Evolutionary conservation across 2,329 filamentous ascomycete species (phyloP).

Genomic region (Alternaria ventricosa): DNA sequence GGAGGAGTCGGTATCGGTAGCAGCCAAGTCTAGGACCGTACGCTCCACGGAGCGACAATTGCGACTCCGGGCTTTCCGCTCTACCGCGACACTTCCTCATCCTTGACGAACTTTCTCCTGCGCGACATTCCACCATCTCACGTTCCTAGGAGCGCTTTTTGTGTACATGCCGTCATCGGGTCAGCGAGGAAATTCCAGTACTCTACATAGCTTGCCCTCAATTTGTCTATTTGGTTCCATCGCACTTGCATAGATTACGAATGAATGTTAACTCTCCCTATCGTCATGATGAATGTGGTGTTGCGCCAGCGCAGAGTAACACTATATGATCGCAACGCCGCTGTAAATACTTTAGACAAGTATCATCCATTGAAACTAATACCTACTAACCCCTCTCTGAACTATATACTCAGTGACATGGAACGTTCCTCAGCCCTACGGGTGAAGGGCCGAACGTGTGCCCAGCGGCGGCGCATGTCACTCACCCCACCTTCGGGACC

Average conservation of each 20-base stretch:
- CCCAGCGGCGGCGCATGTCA: slow-evolving; percentile 15
- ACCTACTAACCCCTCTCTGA: background rate
- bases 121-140: slow-evolving; percentile 1
- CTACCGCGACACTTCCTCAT: slow-evolving; percentile 2
- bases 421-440: slow-evolving; percentile 25
- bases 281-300: background rate
- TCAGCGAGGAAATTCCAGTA: slow-evolving; percentile 5
- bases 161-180: slow-evolving; percentile 18
- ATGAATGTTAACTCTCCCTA: background rate
- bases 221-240: background rate
- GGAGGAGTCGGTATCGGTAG: background rate
- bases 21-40: background rate
- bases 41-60: slow-evolving; percentile 3
- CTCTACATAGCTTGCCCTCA: slow-evolving; percentile 14
- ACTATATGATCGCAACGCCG: background rate
- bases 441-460: slow-evolving; percentile 14
- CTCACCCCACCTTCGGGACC: slow-evolving; percentile 15
- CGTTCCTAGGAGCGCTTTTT: slow-evolving; percentile 7
- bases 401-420: background rate
- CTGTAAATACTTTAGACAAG: background rate
- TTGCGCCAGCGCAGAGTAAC: background rate
- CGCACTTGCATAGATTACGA: slow-evolving; percentile 1
- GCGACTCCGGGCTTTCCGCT: slow-evolving; percentile 3
- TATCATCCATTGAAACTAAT: background rate
- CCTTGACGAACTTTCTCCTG: slow-evolving; percentile 9